These are phyloP conservation scores for Stephania cephalantha DNA, from an alignment of 164 flowering plant genomes.

Conservation along the genomic window DNA sequence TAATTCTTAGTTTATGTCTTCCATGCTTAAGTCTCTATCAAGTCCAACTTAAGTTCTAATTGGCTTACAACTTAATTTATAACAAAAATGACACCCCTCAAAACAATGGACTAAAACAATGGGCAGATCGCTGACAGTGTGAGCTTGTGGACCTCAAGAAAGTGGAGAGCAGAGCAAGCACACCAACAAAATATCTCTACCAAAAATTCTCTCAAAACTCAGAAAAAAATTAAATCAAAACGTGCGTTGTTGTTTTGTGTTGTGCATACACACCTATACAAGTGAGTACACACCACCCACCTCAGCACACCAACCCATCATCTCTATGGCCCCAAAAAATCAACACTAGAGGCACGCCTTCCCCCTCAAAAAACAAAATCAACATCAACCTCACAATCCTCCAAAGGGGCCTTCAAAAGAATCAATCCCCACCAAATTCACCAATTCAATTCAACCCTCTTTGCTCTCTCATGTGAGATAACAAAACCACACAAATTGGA, in stretches of 20 bases:
- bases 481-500: constrained; percentile 21
- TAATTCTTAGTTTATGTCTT: too few relatives aligned
- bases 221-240: background rate
- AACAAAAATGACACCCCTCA: too few relatives aligned
- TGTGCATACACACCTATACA: background rate
- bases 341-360: background rate
- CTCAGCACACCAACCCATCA: background rate
- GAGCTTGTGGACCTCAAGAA: background rate
- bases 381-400: constrained; percentile 15
- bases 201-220: background rate
- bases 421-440: background rate
- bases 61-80: too few relatives aligned
- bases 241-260: background rate
- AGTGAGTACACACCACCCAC: background rate
- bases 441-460: background rate
- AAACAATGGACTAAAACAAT: background rate
- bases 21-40: too few relatives aligned
- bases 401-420: background rate
- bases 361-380: background rate
- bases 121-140: background rate
- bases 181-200: constrained; percentile 1
- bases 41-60: too few relatives aligned
- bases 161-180: background rate
- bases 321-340: constrained; percentile 4
- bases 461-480: background rate